phyloP scores from a whole-genome alignment of 352 stramenopile genomes.

The Globisporangium camurandrum region DNA sequence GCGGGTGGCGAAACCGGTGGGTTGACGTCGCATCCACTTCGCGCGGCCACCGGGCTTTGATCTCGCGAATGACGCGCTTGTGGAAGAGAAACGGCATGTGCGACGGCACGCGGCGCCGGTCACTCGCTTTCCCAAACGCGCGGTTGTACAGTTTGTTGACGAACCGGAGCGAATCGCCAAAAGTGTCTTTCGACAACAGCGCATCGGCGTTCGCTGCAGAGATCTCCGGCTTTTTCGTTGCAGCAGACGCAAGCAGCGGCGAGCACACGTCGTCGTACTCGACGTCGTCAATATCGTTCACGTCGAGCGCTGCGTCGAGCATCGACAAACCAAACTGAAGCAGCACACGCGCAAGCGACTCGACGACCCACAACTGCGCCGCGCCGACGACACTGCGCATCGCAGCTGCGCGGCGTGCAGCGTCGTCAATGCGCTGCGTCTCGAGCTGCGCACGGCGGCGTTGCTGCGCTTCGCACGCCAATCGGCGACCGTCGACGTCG shows the following conservation, averaged over 20 bases:
- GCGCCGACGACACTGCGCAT: constrained; percentile 10
- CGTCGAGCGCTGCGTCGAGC: constrained; percentile 33
- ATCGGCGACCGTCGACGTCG: constrained; percentile 43
- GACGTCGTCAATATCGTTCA: constrained; percentile 53
- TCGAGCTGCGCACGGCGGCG: constrained; percentile 28
- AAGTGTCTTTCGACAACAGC: constrained; percentile 84
- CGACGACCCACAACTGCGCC: constrained; percentile 6
- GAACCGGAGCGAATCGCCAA: constrained; percentile 87
- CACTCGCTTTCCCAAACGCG: constrained; percentile 69
- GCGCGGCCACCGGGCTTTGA: constrained; percentile 75
- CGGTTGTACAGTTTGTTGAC: constrained; percentile 91
- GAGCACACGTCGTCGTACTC: constrained; percentile 67
- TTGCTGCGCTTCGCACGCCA: constrained; percentile 59
- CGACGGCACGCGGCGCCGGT: constrained; percentile 82
- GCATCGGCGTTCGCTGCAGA: constrained; percentile 36
- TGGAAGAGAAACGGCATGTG: constrained; percentile 95
- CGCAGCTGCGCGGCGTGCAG: constrained; percentile 11
- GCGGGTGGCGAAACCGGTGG: constrained; percentile 85
- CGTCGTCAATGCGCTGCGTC: constrained; percentile 19
- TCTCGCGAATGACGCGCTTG: constrained; percentile 79
- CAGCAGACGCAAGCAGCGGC: constrained; percentile 9
- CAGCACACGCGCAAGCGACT: constrained; percentile 18
- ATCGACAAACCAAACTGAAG: constrained; percentile 25
- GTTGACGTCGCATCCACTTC: constrained; percentile 73
- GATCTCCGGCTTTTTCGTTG: constrained; percentile 10